Conservation (phyloP, 495 filamentous ascomycete genomes). For the Penicillium daleae region DNA sequence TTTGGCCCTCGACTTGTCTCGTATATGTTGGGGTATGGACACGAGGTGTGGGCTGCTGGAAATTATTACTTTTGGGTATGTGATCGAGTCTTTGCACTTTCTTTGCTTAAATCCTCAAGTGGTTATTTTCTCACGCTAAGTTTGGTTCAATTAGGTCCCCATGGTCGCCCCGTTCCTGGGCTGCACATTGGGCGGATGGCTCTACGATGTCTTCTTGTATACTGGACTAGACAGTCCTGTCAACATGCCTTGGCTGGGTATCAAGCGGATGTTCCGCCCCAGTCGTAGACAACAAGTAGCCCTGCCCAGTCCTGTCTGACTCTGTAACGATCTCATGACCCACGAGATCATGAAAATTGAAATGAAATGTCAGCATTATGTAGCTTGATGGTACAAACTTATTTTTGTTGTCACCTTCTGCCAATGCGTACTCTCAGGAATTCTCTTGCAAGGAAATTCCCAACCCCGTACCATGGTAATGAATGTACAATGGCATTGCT, state of each 20-base stretch:
- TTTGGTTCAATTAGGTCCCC: slow-evolving; percentile 39
- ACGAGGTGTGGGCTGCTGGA: slow-evolving; percentile 64
- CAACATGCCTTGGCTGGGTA: slow-evolving; percentile 60
- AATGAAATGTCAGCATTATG: background rate
- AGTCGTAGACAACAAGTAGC: slow-evolving; percentile 17
- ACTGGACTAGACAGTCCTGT: slow-evolving; percentile 58
- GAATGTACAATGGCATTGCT: too few relatives aligned
- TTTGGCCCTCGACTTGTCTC: slow-evolving; percentile 67
- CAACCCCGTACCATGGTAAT: too few relatives aligned
- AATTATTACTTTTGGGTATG: slow-evolving; percentile 67
- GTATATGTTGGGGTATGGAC: slow-evolving; percentile 66
- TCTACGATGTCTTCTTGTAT: slow-evolving; percentile 66
- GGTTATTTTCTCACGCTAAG: background rate
- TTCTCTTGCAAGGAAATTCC: too few relatives aligned
- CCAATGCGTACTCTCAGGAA: too few relatives aligned
- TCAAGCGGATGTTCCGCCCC: slow-evolving; percentile 47
- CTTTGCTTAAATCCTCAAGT: background rate
- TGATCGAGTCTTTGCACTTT: background rate
- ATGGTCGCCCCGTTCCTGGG: slow-evolving; percentile 63
- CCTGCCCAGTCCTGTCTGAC: slow-evolving; percentile 33
- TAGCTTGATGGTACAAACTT: background rate
- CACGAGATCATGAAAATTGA: background rate
- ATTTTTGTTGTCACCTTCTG: too few relatives aligned
- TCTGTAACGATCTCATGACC: background rate
- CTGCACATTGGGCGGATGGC: slow-evolving; percentile 60